Base-by-base conservation (phyloP, 805 yeast genomes). In the Candida maesae region DNA sequence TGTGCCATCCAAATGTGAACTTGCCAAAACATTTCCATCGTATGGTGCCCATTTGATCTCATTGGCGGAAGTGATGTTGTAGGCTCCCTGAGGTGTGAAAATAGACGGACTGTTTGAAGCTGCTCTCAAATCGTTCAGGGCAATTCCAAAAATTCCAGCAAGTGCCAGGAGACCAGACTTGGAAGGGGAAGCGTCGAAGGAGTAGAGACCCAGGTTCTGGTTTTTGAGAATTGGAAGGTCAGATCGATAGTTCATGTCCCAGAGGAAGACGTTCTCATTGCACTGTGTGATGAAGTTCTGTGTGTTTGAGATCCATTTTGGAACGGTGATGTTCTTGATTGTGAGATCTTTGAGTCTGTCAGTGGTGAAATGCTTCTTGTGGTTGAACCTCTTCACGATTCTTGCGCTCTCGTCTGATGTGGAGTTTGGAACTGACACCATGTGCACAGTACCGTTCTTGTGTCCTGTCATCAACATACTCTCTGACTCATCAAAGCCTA, bases 351-450 rank as follows among this genome's bases (percentile, higher is more conserved):
- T 45, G 12, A 35, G 25, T 15, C 46, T 40, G 13, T 56, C 58
- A 15, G 59, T 48, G 23, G 58, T 60, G 40, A 85, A 59, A 55
- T 81, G 89, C 50, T 80, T 81, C 37, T 73, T 66, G 64, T 89
- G 96, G 60, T 86, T 86, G 66, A 81, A 89, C 28, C 95, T 67
- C 57, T 79, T 84, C 46, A 83, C 65, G 16, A 89, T 82, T 58
- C 80, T 87, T 0, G 96, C 96, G 41, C 73, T 67, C 18, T 71
- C 71, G 5, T 64, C 66, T 8, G 66, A 55, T 19, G 64, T 58
- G 1, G 76, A 63, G 35, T 70, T 74, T 1, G 95, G 93, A 8
- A 88, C 69, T 14, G 82, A 67, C 3, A 86, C 76, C 44, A 89
- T 59, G 60, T 90, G 86, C 0, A 80, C 86, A 40, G 74, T 65